Evolutionary conservation across 2,329 filamentous ascomycete genomes (phyloP), one percentile per base, ranked within the genome.

Genomic region (Colletotrichum salicis): DNA sequence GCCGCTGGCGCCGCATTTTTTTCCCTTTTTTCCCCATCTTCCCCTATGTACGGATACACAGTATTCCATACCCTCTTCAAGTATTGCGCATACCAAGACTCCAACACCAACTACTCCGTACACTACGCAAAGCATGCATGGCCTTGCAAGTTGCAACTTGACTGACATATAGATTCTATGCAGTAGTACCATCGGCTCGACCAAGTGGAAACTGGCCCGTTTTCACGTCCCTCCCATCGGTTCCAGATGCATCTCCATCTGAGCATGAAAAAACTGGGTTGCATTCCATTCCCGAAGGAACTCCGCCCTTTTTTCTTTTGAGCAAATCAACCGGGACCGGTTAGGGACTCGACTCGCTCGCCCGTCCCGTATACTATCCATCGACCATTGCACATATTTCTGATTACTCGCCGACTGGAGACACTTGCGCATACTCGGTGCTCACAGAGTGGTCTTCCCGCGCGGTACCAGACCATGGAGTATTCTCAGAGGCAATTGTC

Each of bases 201-300:
- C 59, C 41, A 15, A 52, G 59, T 52, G 45, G 59, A 35, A 52
- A 62, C n/a, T 48, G 27, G 45, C 27, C 59, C 59, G 24, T 62
- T 11, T 33, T 19, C 41, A 45, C 19, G 57, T 60, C 24, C 58
- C 37, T 29, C 11, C 13, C 59, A 62, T 24, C 19, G 45, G 45
- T 54, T 27, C 22, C 51, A 54, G 27, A 48, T n/a, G 41, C 15
- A 48, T 48, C 19, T 48, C 41, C 51, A 54, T 54, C 6, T 29
- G 22, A 54, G 22, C 29, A 51, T 31, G 13, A 41, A 35, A 70
- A 70, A 57, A 67, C 41, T 41, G 64, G 37, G 51, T 52, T 58
- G 52, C 64, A 67, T 45, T 57, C 70, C 48, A 22, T 60, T 70
- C 48, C 66, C 70, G 70, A 72, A 59, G 69, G 70, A 62, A 51